Evolutionary conservation across 768 basidiomycete species (phyloP), one percentile per base, ranked within the genome.

Genomic region (Lyophyllum semitale): DNA sequence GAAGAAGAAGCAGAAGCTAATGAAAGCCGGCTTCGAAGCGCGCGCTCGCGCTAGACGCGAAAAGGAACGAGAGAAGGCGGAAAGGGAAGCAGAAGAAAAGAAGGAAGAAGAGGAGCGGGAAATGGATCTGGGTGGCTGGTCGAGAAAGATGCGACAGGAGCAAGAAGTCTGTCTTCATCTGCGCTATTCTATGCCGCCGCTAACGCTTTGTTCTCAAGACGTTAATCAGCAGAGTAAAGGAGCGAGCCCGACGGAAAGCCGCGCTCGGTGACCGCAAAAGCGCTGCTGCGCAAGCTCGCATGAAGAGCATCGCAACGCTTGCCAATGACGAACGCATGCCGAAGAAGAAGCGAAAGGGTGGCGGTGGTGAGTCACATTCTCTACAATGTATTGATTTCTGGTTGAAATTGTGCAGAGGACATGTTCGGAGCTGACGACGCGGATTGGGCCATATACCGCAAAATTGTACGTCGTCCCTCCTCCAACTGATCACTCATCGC

Each of bases 371-470:
- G 82, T 68, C 3, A 48, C 29, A 4, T 18, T 59, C 23, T 22
- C 12, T 17, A 22, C 44, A 40, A 22, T 38, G 8, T 25, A 45
- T 25, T 56, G 8, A 18, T 20, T 26, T 52, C 58, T 25, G 51
- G 35, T 63, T 59, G 12, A 51, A 35, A n/a, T 29, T 41, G 32
- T 12, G 35, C 50, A 89, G 95, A 98, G 76, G 95, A 98, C 62
- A 87, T 78, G 74, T 99, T 98, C 66, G 95, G 96, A 3, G 88
- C 87, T 17, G 88, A 96, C 60, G 95, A 98, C 66, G 94, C 90
- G 7, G 96, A 98, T 66, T 98, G 96, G 95, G 88, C 89, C 0
- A 94, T 98, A 55, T 98, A 98, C 67, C 91, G 96, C 60, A 95
- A 98, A 73, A 95, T 99, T 55, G 95, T 95, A 67, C 59, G 84